phyloP scores from a whole-genome alignment of 2,329 filamentous ascomycete species.

The Phialemonium atrogriseum region DNA sequence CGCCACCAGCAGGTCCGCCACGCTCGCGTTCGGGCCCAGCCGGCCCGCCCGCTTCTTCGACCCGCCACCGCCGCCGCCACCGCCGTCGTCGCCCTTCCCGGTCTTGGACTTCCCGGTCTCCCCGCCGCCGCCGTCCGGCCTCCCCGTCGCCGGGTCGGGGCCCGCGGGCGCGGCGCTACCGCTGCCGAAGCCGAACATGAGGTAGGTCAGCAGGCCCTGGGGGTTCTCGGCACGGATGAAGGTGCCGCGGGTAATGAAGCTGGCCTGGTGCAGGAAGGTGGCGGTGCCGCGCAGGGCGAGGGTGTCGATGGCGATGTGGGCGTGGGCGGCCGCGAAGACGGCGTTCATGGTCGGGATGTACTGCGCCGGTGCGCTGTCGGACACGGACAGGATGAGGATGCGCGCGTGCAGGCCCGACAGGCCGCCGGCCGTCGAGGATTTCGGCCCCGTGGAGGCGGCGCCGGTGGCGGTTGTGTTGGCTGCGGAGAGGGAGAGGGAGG shows the following conservation, averaged over 20 bases:
- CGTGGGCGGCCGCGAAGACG: conserved; percentile 88
- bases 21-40: conserved; percentile 10
- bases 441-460: conserved; percentile 11
- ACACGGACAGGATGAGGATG: conserved; percentile 85
- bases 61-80: conserved; percentile 28
- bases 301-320: conserved; percentile 86
- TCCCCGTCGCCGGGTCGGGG: conserved; percentile 13
- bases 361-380: conserved; percentile 73
- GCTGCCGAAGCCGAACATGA: conserved; percentile 79
- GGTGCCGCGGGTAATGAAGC: conserved; percentile 51
- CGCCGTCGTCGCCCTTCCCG: conserved; percentile 26
- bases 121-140: conserved; percentile 8
- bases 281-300: conserved; percentile 77
- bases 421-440: conserved; percentile 24
- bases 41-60: conserved; percentile 12
- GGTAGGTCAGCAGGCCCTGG: conserved; percentile 74
- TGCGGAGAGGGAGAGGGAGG: conserved; percentile 53
- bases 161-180: conserved; percentile 16
- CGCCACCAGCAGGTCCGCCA: conserved; percentile 53
- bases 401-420: conserved; percentile 59
- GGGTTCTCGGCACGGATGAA: conserved; percentile 48
- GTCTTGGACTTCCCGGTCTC: too few species aligned
- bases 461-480: conserved; percentile 19
- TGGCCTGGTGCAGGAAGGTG: conserved; percentile 88
- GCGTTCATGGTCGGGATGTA: conserved; percentile 99